phyloP scores from a whole-genome alignment of 2,329 filamentous ascomycete genomes.

The Parastagonospora avenae region DNA sequence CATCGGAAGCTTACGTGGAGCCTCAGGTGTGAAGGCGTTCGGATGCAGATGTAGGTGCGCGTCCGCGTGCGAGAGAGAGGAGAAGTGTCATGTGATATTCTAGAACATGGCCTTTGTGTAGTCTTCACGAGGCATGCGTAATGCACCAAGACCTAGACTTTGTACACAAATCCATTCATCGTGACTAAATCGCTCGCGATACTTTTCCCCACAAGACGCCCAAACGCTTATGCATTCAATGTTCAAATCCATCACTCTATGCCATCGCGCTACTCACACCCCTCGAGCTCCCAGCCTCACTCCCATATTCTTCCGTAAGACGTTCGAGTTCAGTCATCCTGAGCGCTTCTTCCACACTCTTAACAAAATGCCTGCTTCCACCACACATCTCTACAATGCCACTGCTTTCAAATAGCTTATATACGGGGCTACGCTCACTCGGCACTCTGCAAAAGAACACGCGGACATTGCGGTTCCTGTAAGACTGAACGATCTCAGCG shows the following conservation, averaged over 20 bases:
- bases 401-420: slow-evolving; percentile 73
- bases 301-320: slow-evolving; percentile 45
- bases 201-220: neutral
- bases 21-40: too few relatives aligned
- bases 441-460: slow-evolving; percentile 74
- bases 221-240: neutral
- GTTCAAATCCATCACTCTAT: neutral
- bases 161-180: too few relatives aligned
- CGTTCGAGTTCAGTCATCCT: slow-evolving; percentile 77
- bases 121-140: too few relatives aligned
- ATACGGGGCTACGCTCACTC: slow-evolving; percentile 61
- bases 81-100: too few relatives aligned
- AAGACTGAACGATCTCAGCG: slow-evolving; percentile 82
- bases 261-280: slow-evolving; percentile 10
- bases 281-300: slow-evolving; percentile 30
- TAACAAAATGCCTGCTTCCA: slow-evolving; percentile 77
- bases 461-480: slow-evolving; percentile 75
- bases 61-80: too few relatives aligned
- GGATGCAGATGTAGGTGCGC: too few relatives aligned
- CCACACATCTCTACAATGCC: slow-evolving; percentile 87
- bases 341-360: slow-evolving; percentile 82
- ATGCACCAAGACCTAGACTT: too few relatives aligned
- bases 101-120: too few relatives aligned
- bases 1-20: too few relatives aligned
- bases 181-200: neutral